Conservation (phyloP, 2,329 filamentous ascomycete species). For the Fusarium dimerum region DNA sequence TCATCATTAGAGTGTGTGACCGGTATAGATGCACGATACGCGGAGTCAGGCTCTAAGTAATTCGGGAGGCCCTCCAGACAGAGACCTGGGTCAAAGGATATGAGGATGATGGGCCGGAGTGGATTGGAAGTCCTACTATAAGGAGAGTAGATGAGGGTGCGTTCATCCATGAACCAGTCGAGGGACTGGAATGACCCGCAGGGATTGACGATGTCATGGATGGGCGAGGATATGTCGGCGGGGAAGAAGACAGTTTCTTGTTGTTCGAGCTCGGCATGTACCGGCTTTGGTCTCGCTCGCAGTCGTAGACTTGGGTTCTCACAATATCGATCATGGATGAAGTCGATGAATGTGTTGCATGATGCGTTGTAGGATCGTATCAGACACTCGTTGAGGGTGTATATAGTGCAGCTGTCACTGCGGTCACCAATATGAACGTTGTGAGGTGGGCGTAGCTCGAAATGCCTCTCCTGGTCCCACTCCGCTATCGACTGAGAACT, state of each 20-base stretch:
- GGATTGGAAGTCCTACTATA: slow-evolving; percentile 8
- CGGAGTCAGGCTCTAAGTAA: not conserved
- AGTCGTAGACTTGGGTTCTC: slow-evolving; percentile 47
- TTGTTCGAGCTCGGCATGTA: not conserved
- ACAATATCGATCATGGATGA: slow-evolving; percentile 42
- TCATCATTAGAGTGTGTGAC: not conserved
- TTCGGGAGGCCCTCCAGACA: slow-evolving; percentile 21
- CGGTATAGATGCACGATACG: not conserved
- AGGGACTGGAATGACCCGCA: slow-evolving; percentile 35
- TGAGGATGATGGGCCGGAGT: slow-evolving; percentile 23
- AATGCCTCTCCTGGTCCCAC: slow-evolving; percentile 39
- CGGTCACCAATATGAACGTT: slow-evolving; percentile 51
- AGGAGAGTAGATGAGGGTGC: slow-evolving; percentile 46
- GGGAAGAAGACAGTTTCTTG: slow-evolving; percentile 25
- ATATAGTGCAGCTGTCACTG: slow-evolving; percentile 40
- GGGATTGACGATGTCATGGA: slow-evolving; percentile 40
- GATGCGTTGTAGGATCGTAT: slow-evolving; percentile 56
- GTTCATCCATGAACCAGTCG: slow-evolving; percentile 47
- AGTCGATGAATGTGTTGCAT: slow-evolving; percentile 58
- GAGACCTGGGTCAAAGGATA: slow-evolving; percentile 34
- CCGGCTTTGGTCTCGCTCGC: slow-evolving; percentile 23
- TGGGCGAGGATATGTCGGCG: slow-evolving; percentile 20
- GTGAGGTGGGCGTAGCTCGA: slow-evolving; percentile 13
- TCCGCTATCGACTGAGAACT: not conserved
- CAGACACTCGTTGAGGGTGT: slow-evolving; percentile 55